A percentile compares a stretch with the other conserved stretches of the same genome.
Conservation (phyloP, 257 asterid species). For the Striga asiatica region DNA sequence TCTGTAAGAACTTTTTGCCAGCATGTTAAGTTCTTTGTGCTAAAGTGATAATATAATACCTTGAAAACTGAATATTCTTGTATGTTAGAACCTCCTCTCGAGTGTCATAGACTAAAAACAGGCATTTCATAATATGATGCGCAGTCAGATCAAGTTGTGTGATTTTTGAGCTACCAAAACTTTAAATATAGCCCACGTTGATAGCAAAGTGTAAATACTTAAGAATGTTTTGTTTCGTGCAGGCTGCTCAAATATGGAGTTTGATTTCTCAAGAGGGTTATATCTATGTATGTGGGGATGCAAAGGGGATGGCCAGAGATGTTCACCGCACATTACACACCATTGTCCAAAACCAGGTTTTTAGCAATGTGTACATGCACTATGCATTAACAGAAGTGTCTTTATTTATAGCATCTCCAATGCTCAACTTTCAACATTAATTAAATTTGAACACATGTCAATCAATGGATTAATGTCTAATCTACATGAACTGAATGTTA, state of each 20-base stretch:
- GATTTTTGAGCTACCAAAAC: not conserved
- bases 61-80: not conserved
- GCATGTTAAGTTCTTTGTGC: not conserved
- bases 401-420: too few relatives aligned
- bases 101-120: not conserved
- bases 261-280: constrained; percentile 48
- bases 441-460: too few relatives aligned
- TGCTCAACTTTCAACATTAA: too few relatives aligned
- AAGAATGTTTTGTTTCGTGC: constrained; percentile 7
- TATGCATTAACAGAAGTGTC: too few relatives aligned
- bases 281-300: constrained; percentile 77
- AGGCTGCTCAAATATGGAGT: constrained; percentile 61
- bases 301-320: constrained; percentile 80
- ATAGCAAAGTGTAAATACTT: constrained; percentile 2
- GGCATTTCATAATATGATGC: not conserved
- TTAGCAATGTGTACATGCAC: too few relatives aligned
- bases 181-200: not conserved
- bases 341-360: constrained; percentile 59
- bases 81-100: not conserved
- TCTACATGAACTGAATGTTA: too few relatives aligned
- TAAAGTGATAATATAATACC: not conserved
- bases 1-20: not conserved
- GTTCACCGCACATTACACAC: constrained; percentile 69
- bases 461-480: too few relatives aligned
- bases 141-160: not conserved